Evolutionary conservation across 1,139 yeast species (phyloP).

Genomic region (Sugiyamaella japonica): DNA sequence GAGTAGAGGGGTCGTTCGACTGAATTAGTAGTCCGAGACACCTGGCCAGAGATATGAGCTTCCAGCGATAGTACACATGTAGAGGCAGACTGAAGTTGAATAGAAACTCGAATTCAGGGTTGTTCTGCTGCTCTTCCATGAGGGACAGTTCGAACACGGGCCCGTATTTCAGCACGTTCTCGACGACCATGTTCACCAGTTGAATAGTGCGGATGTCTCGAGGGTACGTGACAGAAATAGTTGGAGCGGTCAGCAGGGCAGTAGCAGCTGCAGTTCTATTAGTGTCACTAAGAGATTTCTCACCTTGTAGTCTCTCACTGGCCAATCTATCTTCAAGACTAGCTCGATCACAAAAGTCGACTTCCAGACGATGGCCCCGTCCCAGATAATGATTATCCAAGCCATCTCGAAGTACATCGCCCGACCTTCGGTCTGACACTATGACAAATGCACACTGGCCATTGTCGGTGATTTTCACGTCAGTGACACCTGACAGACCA

Average conservation of each 20-base stretch:
- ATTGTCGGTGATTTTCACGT: conserved; percentile 6
- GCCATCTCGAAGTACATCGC: conserved; percentile 23
- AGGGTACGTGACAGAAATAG: conserved; percentile 14
- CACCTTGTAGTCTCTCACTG: not conserved
- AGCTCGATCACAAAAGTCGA: conserved; percentile 20
- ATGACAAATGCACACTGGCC: conserved; percentile 20
- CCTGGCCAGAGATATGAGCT: conserved; percentile 22
- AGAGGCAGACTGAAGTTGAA: conserved; percentile 24
- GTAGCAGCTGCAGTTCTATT: not conserved
- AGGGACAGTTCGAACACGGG: conserved; percentile 32
- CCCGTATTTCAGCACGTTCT: conserved; percentile 31
- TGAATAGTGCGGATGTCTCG: conserved; percentile 23
- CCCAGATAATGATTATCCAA: conserved; percentile 30
- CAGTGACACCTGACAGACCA: not conserved
- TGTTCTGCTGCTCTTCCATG: conserved; percentile 30
- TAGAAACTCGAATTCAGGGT: conserved; percentile 33
- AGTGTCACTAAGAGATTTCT: no score
- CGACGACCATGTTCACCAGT: conserved; percentile 29
- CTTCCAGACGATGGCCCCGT: conserved; percentile 27
- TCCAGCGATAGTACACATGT: conserved; percentile 34
- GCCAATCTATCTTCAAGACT: not conserved
- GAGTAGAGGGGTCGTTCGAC: not conserved
- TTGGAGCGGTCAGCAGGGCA: not conserved
- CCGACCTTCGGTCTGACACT: conserved; percentile 20
- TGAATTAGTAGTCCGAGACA: conserved; percentile 1